Percentiles rank a stretch among this genome's conserved stretches.
Evolutionary conservation across 2,329 filamentous ascomycete species (phyloP).

Genomic region (Scopulariopsis brevicaulis): DNA sequence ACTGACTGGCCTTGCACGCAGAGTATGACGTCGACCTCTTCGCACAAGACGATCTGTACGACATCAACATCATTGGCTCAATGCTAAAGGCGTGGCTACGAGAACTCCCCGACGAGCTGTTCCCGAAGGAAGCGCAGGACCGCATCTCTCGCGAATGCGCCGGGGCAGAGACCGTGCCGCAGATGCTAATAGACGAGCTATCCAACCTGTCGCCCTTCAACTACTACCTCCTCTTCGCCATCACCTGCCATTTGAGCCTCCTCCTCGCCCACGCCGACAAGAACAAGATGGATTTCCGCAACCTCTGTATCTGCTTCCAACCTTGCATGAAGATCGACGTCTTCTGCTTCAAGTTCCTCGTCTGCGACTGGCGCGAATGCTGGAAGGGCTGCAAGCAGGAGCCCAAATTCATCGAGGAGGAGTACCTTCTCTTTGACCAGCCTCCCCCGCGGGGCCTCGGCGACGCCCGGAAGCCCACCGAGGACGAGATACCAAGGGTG

Average conservation of each 20-base stretch:
- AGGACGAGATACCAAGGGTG: slow-evolving; percentile 7
- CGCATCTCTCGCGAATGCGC: slow-evolving; percentile 70
- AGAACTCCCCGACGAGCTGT: slow-evolving; percentile 86
- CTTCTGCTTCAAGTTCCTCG: slow-evolving; percentile 90
- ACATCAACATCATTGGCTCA: slow-evolving; percentile 92
- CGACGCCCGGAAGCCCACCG: slow-evolving; percentile 6
- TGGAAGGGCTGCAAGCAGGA: slow-evolving; percentile 96
- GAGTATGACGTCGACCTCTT: slow-evolving; percentile 87
- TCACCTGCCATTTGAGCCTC: slow-evolving; percentile 89
- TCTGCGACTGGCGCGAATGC: slow-evolving; percentile 91
- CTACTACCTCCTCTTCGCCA: slow-evolving; percentile 94
- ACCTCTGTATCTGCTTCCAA: slow-evolving; percentile 93
- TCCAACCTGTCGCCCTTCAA: slow-evolving; percentile 94
- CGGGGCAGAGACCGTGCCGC: slow-evolving; percentile 68
- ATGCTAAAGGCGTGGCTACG: slow-evolving; percentile 95
- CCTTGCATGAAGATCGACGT: slow-evolving; percentile 94
- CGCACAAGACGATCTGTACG: slow-evolving; percentile 76
- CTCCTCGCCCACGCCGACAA: slow-evolving; percentile 84
- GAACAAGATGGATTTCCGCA: slow-evolving; percentile 97
- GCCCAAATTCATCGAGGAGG: slow-evolving; percentile 62
- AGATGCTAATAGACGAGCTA: slow-evolving; percentile 79
- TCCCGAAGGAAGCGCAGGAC: slow-evolving; percentile 75
- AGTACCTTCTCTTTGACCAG: slow-evolving; percentile 50
- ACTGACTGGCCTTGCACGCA: slow-evolving; percentile 15
- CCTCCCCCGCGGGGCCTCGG: slow-evolving; percentile 39